A percentile compares a stretch with the other conserved stretches of the same genome.
phyloP scores from a whole-genome alignment of 2,329 filamentous ascomycete genomes.

The Colletotrichum sp. region DNA sequence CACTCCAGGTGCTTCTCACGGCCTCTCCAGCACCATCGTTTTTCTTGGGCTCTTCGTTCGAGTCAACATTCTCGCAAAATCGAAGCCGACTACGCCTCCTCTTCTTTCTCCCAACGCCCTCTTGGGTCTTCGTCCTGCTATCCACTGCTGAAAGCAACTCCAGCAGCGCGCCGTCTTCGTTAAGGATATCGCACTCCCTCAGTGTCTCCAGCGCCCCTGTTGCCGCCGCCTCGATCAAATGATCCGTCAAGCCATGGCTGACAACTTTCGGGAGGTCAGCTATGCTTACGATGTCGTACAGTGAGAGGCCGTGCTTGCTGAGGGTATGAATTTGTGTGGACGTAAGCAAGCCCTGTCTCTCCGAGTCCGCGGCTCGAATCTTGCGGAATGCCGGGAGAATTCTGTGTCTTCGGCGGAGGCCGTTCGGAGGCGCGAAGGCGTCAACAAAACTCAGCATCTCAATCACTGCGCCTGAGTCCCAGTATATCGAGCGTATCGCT shows the following conservation, averaged over 20 bases:
- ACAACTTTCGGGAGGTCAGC: slow-evolving; percentile 1
- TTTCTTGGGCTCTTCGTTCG: neutral
- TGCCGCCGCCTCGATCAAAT: neutral
- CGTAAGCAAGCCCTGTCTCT: neutral
- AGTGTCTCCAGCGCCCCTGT: neutral
- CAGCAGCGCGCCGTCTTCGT: neutral
- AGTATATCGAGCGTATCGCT: slow-evolving; percentile 8
- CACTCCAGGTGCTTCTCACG: neutral
- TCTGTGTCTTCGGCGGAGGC: neutral
- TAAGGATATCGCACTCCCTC: neutral
- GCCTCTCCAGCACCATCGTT: no score
- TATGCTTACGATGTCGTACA: slow-evolving; percentile 1
- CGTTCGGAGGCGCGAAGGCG: neutral
- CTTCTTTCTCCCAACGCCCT: neutral
- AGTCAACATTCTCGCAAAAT: neutral
- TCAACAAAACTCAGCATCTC: slow-evolving; percentile 11
- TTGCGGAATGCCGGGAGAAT: slow-evolving; percentile 8
- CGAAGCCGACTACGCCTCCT: neutral
- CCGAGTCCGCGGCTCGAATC: neutral
- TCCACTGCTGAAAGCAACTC: neutral
- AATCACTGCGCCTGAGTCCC: neutral
- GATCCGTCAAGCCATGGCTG: neutral
- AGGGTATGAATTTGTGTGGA: neutral
- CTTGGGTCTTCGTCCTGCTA: neutral
- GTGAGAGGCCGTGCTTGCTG: neutral